phyloP scores from a whole-genome alignment of 768 basidiomycete species.

The Agrocybe praecox region DNA sequence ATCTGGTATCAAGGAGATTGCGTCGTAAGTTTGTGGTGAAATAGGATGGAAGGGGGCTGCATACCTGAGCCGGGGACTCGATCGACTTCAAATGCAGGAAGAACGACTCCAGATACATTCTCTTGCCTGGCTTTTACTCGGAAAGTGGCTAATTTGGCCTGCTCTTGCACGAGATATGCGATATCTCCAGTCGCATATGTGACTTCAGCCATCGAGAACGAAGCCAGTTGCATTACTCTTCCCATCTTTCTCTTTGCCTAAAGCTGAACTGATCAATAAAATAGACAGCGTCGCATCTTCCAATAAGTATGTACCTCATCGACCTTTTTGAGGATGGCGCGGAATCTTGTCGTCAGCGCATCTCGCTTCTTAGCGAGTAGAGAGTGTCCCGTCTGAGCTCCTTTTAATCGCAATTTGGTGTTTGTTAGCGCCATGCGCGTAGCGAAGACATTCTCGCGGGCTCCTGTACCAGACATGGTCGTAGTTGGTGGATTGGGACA shows the following conservation, averaged over 20 bases:
- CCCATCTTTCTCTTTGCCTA: constrained; percentile 99
- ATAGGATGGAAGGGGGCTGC: background rate
- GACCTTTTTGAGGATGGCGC: constrained; percentile 94
- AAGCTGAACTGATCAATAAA: constrained; percentile 24
- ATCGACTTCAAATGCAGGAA: constrained; percentile 94
- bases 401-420: constrained; percentile 87
- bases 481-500: background rate
- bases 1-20: constrained; percentile 47
- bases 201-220: constrained; percentile 98
- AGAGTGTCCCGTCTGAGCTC: constrained; percentile 94
- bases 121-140: constrained; percentile 94
- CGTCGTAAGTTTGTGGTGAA: background rate
- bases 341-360: constrained; percentile 92
- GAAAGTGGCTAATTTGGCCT: constrained; percentile 89
- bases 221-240: constrained; percentile 96
- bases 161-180: constrained; percentile 96
- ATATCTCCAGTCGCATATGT: constrained; percentile 98
- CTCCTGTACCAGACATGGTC: constrained; percentile 85
- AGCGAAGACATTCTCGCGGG: constrained; percentile 93
- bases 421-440: constrained; percentile 97
- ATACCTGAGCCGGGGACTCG: constrained; percentile 82
- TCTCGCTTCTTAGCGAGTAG: constrained; percentile 97
- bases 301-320: constrained; percentile 72
- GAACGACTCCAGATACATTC: constrained; percentile 95
- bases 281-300: background rate